Evolutionary conservation across 495 filamentous ascomycete genomes (phyloP).

Genomic region (Daldinia loculata): DNA sequence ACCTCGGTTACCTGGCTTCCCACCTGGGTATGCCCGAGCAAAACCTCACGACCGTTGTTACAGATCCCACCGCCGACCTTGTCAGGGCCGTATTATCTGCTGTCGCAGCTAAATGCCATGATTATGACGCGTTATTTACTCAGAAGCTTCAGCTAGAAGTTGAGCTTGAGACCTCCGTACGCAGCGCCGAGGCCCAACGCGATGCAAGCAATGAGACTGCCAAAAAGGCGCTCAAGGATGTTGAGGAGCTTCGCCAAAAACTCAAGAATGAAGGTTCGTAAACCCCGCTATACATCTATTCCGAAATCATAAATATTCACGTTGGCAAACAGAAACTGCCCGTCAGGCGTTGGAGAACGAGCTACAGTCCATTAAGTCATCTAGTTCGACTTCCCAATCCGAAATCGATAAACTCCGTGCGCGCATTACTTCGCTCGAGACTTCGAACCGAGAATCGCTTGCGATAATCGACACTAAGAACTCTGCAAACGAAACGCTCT

Average conservation of each 20-base stretch:
- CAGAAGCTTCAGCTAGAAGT: constrained; percentile 87
- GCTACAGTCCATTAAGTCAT: constrained; percentile 78
- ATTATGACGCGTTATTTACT: constrained; percentile 78
- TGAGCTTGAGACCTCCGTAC: constrained; percentile 89
- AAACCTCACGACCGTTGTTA: constrained; percentile 69
- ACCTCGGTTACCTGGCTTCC: constrained; percentile 77
- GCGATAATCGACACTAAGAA: constrained; percentile 89
- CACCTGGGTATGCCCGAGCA: constrained; percentile 76
- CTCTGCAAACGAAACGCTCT: constrained; percentile 81
- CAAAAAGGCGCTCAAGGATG: constrained; percentile 83
- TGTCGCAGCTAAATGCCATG: constrained; percentile 77
- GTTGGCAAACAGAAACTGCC: constrained; percentile 43
- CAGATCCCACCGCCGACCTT: constrained; percentile 79
- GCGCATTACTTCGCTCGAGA: constrained; percentile 85
- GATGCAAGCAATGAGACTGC: constrained; percentile 79
- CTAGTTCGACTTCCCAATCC: constrained; percentile 75
- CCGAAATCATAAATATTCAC: constrained; percentile 27
- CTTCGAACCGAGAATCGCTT: constrained; percentile 88
- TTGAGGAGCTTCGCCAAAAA: constrained; percentile 78
- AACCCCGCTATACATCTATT: background rate
- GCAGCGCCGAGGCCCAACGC: constrained; percentile 79
- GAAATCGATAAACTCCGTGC: constrained; percentile 78
- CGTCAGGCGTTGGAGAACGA: constrained; percentile 74
- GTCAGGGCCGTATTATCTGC: constrained; percentile 72
- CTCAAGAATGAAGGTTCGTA: constrained; percentile 80